Conservation (phyloP, 345 rosid species). For the Gossypium mustelinum region DNA sequence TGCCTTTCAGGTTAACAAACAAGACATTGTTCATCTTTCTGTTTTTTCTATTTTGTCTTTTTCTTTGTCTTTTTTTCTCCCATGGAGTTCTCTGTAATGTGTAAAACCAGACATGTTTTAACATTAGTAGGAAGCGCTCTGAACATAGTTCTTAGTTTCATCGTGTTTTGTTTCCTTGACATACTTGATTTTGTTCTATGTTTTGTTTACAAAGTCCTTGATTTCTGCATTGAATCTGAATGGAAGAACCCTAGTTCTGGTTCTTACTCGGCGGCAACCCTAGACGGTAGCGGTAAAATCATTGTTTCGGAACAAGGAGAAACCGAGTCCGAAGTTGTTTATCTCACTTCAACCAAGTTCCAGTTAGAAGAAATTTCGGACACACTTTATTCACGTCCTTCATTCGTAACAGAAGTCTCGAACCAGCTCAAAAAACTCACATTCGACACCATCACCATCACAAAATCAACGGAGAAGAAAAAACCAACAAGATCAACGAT, state of each 20-base stretch:
- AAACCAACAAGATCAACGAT: conserved; percentile 37
- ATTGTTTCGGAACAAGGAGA: conserved; percentile 75
- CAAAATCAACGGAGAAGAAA: conserved; percentile 33
- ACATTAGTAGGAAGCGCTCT: conserved; percentile 36
- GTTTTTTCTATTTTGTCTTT: background rate
- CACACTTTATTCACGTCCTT: conserved; percentile 72
- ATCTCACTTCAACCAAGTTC: conserved; percentile 59
- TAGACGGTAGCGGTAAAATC: conserved; percentile 51
- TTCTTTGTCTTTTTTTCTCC: background rate
- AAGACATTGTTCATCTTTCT: conserved; percentile 1
- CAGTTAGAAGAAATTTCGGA: conserved; percentile 87
- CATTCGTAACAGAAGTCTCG: conserved; percentile 42
- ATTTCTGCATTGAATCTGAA: conserved; percentile 75
- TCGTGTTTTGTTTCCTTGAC: conserved; percentile 76
- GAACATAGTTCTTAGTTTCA: conserved; percentile 58
- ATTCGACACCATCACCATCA: conserved; percentile 13
- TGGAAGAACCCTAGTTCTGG: conserved; percentile 87
- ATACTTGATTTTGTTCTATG: conserved; percentile 66
- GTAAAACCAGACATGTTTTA: conserved; percentile 26
- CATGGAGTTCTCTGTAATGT: conserved; percentile 27
- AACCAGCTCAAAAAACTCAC: conserved; percentile 48
- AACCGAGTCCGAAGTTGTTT: conserved; percentile 66
- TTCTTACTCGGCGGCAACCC: conserved; percentile 63
- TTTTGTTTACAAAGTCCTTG: conserved; percentile 58
- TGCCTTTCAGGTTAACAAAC: background rate